phyloP scores from a whole-genome alignment of 305 asterid species.

The Ilex paraguariensis region DNA sequence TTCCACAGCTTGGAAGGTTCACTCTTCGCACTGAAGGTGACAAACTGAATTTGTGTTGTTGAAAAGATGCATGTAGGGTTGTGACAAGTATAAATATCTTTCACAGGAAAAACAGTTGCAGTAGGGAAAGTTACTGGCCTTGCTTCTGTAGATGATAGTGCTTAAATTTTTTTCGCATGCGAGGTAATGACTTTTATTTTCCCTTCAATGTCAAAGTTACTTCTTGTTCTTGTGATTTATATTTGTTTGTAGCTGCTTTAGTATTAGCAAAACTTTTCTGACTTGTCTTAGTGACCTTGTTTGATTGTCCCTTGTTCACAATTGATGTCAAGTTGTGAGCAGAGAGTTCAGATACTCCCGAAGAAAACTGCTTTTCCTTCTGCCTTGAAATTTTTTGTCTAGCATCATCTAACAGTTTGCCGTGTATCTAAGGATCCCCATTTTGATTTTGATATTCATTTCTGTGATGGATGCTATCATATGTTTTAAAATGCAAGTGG shows the following conservation, averaged over 20 bases:
- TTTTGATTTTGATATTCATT: too few relatives aligned
- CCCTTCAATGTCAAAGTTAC: background rate
- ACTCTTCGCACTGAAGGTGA: conserved; percentile 93
- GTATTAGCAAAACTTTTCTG: background rate
- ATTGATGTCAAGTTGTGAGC: too few relatives aligned
- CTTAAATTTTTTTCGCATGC: conserved; percentile 27
- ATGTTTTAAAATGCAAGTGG: too few relatives aligned
- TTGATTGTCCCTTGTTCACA: too few relatives aligned
- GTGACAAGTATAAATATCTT: conserved; percentile 1
- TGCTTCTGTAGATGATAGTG: conserved; percentile 25
- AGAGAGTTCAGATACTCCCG: too few relatives aligned
- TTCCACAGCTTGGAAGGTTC: conserved; percentile 85
- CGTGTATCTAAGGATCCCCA: too few relatives aligned
- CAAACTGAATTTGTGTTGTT: conserved; percentile 8
- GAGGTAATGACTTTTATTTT: conserved; percentile 20
- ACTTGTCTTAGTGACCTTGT: background rate
- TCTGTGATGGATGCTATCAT: too few relatives aligned
- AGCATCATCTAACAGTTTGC: too few relatives aligned
- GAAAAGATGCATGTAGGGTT: background rate
- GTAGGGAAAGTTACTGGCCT: conserved; percentile 74
- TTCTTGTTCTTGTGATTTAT: background rate
- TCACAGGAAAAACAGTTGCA: conserved; percentile 85
- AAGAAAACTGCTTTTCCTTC: too few relatives aligned
- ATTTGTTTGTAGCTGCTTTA: background rate
- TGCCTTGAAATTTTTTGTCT: too few relatives aligned